Conservation (phyloP, 2,329 filamentous ascomycete genomes). For the Alternaria incomplexa region DNA sequence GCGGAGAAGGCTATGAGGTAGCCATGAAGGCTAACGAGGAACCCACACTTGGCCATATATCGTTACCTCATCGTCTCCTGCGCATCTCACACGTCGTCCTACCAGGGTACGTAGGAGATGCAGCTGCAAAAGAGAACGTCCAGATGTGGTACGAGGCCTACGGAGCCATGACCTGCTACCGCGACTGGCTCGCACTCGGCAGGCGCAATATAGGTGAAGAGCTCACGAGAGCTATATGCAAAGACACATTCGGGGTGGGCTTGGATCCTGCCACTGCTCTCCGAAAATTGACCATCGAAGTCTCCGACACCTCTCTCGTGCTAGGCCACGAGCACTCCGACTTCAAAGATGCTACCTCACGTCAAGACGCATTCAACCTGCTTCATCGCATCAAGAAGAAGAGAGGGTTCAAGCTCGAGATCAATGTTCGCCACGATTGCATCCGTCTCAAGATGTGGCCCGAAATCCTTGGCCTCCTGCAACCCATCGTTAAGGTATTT, state of each 20-base stretch:
- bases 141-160: neutral
- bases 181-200: neutral
- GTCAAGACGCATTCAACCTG: neutral
- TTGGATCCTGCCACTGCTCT: neutral
- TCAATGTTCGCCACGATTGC: neutral
- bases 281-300: neutral
- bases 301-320: neutral
- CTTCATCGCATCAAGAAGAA: neutral
- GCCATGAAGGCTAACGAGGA: neutral
- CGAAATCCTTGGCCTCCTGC: neutral
- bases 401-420: accelerated
- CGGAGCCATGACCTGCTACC: neutral
- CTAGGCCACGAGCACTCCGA: neutral
- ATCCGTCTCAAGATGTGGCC: neutral
- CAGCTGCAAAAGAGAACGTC: neutral
- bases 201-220: accelerated
- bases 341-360: neutral
- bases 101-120: neutral
- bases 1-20: neutral
- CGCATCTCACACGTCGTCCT: neutral
- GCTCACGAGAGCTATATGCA: neutral
- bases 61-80: neutral
- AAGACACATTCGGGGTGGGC: neutral
- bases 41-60: no score
- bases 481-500: neutral